Base-by-base conservation (phyloP, 2,329 filamentous ascomycete genomes). In the Curvularia sp. region DNA sequence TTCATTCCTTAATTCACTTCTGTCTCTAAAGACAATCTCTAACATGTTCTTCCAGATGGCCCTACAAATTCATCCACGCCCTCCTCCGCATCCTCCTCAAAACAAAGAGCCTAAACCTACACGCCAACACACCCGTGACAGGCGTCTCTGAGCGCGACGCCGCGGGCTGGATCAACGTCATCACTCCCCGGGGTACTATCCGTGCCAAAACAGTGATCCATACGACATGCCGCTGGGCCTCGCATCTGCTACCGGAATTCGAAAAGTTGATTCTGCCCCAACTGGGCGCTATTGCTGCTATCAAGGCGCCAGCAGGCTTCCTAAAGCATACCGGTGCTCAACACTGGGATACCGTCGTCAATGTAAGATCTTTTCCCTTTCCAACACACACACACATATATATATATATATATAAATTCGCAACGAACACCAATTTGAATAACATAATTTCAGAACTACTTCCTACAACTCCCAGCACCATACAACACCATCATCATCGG, bases 401-500 rank as follows among this genome's bases (percentile, higher is more conserved):
- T n/a, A n/a, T n/a, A n/a, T n/a, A n/a, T n/a, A n/a, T n/a, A n/a
- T n/a, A n/a, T n/a, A n/a, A n/a, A n/a, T n/a, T n/a, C n/a, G n/a
- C n/a, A n/a, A n/a, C n/a, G n/a, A n/a, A n/a, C n/a, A n/a, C n/a
- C n/a, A n/a, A n/a, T n/a, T n/a, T n/a, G n/a, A n/a, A n/a, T n/a
- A n/a, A n/a, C n/a, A n/a, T 21, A 2, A 3, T 8, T 2, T 0
- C 25, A 59, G 59, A 61, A 61, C 5, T 61, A 61, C 23, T 55
- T 59, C 42, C 32, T 61, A 7, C 55, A 61, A 51, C 43, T 61
- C 6, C 59, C 59, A 25, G 42, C 55, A 34, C 59, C 59, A 8
- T 56, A 59, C 38, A 61, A 61, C 49, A 59, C 45, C 12, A 59
- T 61, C 25, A 61, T 61, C n/a, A 28, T 61, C 21, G 59, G 59